These are phyloP conservation scores for Aspergillus flavus DNA, from an alignment of 2,329 filamentous ascomycete species.

Conservation along the genomic window DNA sequence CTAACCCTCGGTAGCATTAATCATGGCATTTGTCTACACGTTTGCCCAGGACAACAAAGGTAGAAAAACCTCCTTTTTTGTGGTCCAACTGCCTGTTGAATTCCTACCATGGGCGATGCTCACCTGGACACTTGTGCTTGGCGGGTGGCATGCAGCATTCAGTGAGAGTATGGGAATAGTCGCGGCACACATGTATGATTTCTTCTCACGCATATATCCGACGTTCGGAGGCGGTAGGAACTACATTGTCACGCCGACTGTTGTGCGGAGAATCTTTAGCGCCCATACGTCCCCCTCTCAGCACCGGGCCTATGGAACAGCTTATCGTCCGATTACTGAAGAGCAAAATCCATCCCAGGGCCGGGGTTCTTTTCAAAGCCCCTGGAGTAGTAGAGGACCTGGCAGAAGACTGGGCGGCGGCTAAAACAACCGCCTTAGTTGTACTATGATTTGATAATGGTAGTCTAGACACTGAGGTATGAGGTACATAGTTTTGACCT, in stretches of 20 bases:
- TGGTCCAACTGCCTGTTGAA: conserved; percentile 81
- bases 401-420: conserved; percentile 45
- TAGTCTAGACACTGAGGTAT: background rate
- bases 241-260: conserved; percentile 71
- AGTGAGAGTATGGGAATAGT: conserved; percentile 76
- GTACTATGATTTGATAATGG: background rate
- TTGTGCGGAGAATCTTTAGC: conserved; percentile 69
- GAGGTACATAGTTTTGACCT: background rate
- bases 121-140: conserved; percentile 70
- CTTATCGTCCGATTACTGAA: conserved; percentile 48
- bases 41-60: conserved; percentile 83
- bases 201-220: conserved; percentile 84
- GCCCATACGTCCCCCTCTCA: conserved; percentile 47
- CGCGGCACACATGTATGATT: conserved; percentile 88
- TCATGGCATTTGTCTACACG: conserved; percentile 81
- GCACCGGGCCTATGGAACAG: conserved; percentile 65
- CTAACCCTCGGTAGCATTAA: conserved; percentile 65
- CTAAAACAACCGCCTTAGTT: conserved; percentile 16
- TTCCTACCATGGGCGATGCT: conserved; percentile 81
- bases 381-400: conserved; percentile 44
- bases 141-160: conserved; percentile 59
- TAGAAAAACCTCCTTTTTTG: conserved; percentile 73
- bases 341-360: conserved; percentile 22
- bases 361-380: conserved; percentile 35
- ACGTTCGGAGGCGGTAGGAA: conserved; percentile 83